phyloP scores from a whole-genome alignment of 2,329 filamentous ascomycete species.

The Fusarium continuum region DNA sequence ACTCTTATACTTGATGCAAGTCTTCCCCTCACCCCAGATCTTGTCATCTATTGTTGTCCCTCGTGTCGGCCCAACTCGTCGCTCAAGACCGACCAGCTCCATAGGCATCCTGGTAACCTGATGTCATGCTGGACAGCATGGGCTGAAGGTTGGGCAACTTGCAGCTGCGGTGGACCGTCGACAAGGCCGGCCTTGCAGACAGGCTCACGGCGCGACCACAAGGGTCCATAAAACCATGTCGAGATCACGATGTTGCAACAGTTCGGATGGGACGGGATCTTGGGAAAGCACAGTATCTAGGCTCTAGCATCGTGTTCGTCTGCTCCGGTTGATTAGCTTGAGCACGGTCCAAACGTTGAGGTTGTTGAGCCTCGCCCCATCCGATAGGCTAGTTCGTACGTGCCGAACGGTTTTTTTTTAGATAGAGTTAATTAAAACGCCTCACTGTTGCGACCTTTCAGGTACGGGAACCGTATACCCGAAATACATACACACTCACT shows the following conservation, averaged over 20 bases:
- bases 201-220: not conserved
- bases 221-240: constrained; percentile 22
- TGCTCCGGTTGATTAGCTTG: not conserved
- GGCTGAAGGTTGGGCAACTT: constrained; percentile 12
- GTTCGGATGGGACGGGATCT: constrained; percentile 24
- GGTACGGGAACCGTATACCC: constrained; percentile 10
- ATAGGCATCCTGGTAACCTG: constrained; percentile 24
- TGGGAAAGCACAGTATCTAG: not conserved
- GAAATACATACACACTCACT: not conserved
- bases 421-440: constrained; percentile 18
- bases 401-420: constrained; percentile 7
- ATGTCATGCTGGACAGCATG: constrained; percentile 22
- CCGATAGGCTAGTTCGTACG: not conserved
- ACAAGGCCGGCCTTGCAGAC: not conserved
- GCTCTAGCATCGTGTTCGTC: constrained; percentile 11
- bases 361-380: not conserved
- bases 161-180: constrained; percentile 25
- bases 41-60: constrained; percentile 6
- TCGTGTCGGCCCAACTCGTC: constrained; percentile 27
- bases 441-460: constrained; percentile 5
- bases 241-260: constrained; percentile 21
- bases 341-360: constrained; percentile 1
- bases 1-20: constrained; percentile 26
- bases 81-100: constrained; percentile 11
- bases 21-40: not conserved